A percentile compares a stretch with the other conserved stretches of the same genome.
Evolutionary conservation across 2,329 filamentous ascomycete genomes (phyloP).

Genomic region (Diaporthe ilicicola): DNA sequence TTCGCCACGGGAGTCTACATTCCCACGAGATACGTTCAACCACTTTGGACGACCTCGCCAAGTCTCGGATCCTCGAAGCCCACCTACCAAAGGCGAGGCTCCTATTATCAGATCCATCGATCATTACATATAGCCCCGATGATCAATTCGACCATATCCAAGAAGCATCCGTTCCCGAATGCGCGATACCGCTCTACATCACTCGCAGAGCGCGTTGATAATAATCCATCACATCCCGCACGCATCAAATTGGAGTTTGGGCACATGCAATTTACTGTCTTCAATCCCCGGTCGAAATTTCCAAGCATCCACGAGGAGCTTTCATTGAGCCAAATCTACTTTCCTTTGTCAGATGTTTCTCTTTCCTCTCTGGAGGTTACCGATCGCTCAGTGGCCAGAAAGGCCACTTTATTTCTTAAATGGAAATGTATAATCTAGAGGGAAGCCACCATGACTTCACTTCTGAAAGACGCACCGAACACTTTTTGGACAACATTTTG

Average conservation of each 20-base stretch:
- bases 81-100: slow-evolving; percentile 76
- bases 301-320: slow-evolving; percentile 30
- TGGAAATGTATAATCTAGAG: slow-evolving; percentile 47
- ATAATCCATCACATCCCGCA: slow-evolving; percentile 10
- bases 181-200: slow-evolving; percentile 15
- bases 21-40: slow-evolving; percentile 62
- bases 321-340: slow-evolving; percentile 27
- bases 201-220: slow-evolving; percentile 23
- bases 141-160: neutral
- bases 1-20: slow-evolving; percentile 60
- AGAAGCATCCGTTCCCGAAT: neutral
- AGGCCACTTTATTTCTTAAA: slow-evolving; percentile 38
- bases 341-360: slow-evolving; percentile 27
- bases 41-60: slow-evolving; percentile 61
- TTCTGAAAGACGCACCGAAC: slow-evolving; percentile 29
- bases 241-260: slow-evolving; percentile 29
- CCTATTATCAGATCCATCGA: slow-evolving; percentile 82
- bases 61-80: slow-evolving; percentile 74
- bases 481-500: slow-evolving; percentile 7
- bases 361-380: slow-evolving; percentile 3
- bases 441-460: slow-evolving; percentile 12
- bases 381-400: slow-evolving; percentile 30
- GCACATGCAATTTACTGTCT: neutral
- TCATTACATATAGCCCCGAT: slow-evolving; percentile 68
- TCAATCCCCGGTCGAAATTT: slow-evolving; percentile 9